These are phyloP conservation scores for Vanderwaltozyma verrucispora DNA, from an alignment of 805 yeast species.

Conservation along the genomic window DNA sequence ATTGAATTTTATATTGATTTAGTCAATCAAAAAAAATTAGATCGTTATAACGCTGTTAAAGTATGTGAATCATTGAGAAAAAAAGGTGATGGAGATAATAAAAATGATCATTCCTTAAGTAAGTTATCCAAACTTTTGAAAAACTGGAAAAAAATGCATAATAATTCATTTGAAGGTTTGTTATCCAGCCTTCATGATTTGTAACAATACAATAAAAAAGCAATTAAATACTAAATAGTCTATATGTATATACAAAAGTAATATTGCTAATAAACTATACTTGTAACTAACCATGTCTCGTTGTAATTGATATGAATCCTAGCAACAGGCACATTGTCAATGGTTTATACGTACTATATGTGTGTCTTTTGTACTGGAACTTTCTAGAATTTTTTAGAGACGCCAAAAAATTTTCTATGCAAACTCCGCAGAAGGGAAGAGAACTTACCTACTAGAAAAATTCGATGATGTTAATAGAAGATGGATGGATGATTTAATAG, in stretches of 20 bases:
- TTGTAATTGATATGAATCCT: too few relatives aligned
- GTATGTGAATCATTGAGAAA: slow-evolving; percentile 13
- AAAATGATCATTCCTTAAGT: slow-evolving; percentile 3
- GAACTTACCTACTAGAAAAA: too few relatives aligned
- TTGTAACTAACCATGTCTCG: too few relatives aligned
- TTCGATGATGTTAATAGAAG: too few relatives aligned
- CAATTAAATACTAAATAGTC: too few relatives aligned
- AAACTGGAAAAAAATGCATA: slow-evolving; percentile 13
- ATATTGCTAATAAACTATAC: too few relatives aligned
- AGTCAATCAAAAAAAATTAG: slow-evolving; percentile 15
- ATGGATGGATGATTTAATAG: too few relatives aligned
- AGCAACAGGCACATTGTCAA: too few relatives aligned
- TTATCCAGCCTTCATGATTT: not conserved
- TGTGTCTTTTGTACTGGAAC: not conserved
- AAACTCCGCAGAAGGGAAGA: not conserved
- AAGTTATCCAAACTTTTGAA: slow-evolving; percentile 13
- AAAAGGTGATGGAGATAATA: not conserved
- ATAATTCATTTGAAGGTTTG: slow-evolving; percentile 2
- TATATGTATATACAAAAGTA: too few relatives aligned
- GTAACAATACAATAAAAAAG: not conserved
- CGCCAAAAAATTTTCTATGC: too few relatives aligned
- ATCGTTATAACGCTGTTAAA: slow-evolving; percentile 20
- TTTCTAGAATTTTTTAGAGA: too few relatives aligned
- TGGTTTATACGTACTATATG: too few relatives aligned
- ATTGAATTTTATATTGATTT: slow-evolving; percentile 25